Evolutionary conservation across 768 basidiomycete genomes (phyloP), one percentile per base, ranked within the genome.

Genomic region (Hydnum rufescens): DNA sequence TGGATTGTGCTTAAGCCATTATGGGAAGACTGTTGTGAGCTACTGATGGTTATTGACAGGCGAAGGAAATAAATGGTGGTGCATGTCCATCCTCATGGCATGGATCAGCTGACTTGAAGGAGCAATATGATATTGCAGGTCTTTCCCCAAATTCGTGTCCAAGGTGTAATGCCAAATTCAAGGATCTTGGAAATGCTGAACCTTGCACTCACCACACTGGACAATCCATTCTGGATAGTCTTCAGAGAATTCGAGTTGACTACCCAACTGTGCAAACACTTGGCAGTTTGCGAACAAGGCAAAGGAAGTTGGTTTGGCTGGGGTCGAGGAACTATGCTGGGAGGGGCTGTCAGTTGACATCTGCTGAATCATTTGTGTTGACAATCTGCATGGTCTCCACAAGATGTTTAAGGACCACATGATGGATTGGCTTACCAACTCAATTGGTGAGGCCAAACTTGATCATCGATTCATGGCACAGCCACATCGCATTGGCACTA

Each of bases 241-340:
- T 54, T 34, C 19, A 34, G 50, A 22, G 19, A 26, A 3, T n/a
- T 31, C 28, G 3, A 44, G 26, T 5, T 58, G 60, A 0, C 67
- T 65, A 54, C 57, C 67, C 4, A 65, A 65, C 0, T n/a, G 0
- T 68, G 73, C 57, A 67, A 71, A 53, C 72, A 71, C 0, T 70
- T 74, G 53, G 71, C 22, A 42, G 5, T 42, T n/a, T n/a, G 19
- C 32, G 13, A 66, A 13, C 64, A 73, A 0, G 63, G 67, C 3
- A 43, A 55, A 6, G 0, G 64, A 66, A 0, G 60, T 58, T 5
- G 57, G 58, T 50, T 34, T 4, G 23, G 58, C 62, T 47, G 58
- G 57, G 42, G 49, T 51, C 8, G 68, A 67, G 48, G 68, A 65
- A 0, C 58, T 52, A 32, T 51, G 13, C 58, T 66, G 4, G n/a